phyloP scores from a whole-genome alignment of 768 basidiomycete genomes.

The Rhodotorula sphaerocarpa region DNA sequence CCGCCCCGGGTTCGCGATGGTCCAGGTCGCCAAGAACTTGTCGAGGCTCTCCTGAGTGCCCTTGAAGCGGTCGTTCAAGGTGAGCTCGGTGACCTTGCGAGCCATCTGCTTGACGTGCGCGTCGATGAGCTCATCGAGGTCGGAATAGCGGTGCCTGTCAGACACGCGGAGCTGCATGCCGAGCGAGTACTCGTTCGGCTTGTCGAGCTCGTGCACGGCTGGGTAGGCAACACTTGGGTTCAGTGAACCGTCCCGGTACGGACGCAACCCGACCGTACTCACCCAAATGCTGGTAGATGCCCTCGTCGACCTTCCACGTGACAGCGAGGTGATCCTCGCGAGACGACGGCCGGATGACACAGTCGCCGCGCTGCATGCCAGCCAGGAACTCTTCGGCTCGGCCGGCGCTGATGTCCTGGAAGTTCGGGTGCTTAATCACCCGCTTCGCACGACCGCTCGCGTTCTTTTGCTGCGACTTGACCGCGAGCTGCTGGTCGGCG shows the following conservation, averaged over 20 bases:
- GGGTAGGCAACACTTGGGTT: background rate
- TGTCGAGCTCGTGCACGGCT: slow-evolving; percentile 48
- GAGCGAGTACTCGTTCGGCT: slow-evolving; percentile 44
- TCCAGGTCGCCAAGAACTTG: slow-evolving; percentile 74
- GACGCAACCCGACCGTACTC: too few relatives aligned
- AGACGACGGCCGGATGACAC: slow-evolving; percentile 90
- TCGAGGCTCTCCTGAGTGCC: slow-evolving; percentile 81
- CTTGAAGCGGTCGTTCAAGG: slow-evolving; percentile 92
- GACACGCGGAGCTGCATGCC: slow-evolving; percentile 42
- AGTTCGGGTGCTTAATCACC: slow-evolving; percentile 94
- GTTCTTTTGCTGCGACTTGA: slow-evolving; percentile 51
- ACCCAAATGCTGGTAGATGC: slow-evolving; percentile 94
- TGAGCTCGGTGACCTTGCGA: slow-evolving; percentile 83
- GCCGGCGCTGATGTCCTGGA: slow-evolving; percentile 83
- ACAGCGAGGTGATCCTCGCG: slow-evolving; percentile 87
- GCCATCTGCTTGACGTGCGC: slow-evolving; percentile 93
- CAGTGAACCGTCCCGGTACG: too few relatives aligned
- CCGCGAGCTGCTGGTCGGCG: slow-evolving; percentile 47
- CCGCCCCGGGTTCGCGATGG: slow-evolving; percentile 85
- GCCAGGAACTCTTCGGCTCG: slow-evolving; percentile 85
- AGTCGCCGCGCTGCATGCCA: slow-evolving; percentile 86
- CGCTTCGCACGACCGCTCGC: slow-evolving; percentile 70
- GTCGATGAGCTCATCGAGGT: slow-evolving; percentile 93
- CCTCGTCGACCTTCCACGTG: slow-evolving; percentile 98
- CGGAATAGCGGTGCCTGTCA: slow-evolving; percentile 66